phyloP scores from a whole-genome alignment of 257 asterid genomes.

The Fraxinus excelsior region DNA sequence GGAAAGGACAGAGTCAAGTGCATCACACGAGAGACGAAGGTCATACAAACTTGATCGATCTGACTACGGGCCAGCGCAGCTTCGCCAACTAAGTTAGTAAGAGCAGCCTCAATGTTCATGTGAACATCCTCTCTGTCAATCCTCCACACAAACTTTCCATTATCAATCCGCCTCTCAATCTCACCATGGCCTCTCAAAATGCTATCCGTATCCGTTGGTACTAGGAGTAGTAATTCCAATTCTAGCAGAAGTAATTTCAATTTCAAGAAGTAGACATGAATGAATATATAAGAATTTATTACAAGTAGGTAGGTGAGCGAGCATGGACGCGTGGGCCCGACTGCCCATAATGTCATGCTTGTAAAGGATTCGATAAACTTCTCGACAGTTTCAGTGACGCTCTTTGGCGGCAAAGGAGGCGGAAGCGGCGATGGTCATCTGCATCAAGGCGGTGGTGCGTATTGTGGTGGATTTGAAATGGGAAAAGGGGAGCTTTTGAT shows the following conservation, averaged over 20 bases:
- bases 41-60: conserved; percentile 94
- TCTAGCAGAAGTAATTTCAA: not conserved
- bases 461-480: conserved; percentile 10
- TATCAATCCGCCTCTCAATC: conserved; percentile 73
- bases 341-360: conserved; percentile 97
- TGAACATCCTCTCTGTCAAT: conserved; percentile 97
- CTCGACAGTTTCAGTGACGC: conserved; percentile 86
- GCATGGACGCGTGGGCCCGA: conserved; percentile 96
- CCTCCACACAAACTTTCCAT: conserved; percentile 85
- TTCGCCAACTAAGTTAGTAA: conserved; percentile 91
- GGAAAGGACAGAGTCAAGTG: conserved; percentile 58
- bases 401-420: conserved; percentile 44
- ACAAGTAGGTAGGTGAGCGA: conserved; percentile 69
- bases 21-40: conserved; percentile 93
- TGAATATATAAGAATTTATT: not conserved
- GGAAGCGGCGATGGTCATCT: conserved; percentile 31
- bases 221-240: not conserved
- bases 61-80: conserved; percentile 98
- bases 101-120: conserved; percentile 98
- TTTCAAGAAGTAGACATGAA: not conserved
- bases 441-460: not conserved
- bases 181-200: conserved; percentile 71
- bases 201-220: conserved; percentile 32
- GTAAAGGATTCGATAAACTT: conserved; percentile 88
- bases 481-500: conserved; percentile 23